Evolutionary conservation across 2,329 filamentous ascomycete genomes (phyloP).

Genomic region (Penicillium sp.): DNA sequence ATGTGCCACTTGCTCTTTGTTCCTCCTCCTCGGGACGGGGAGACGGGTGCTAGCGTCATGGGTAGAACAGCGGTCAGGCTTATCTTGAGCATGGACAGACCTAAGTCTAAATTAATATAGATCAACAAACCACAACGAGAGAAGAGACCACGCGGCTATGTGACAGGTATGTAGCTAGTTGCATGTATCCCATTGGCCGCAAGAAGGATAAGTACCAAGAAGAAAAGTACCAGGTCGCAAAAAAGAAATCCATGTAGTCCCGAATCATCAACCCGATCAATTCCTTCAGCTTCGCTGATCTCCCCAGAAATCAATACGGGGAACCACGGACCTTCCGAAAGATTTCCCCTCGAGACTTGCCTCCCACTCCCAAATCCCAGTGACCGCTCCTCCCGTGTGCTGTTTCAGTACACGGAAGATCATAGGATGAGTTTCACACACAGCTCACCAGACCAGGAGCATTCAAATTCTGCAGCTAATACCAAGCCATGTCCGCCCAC

Average conservation of each 20-base stretch:
- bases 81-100: neutral
- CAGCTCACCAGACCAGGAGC: neutral
- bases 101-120: neutral
- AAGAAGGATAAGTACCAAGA: too few relatives aligned
- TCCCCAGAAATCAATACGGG: neutral
- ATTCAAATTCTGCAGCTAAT: neutral
- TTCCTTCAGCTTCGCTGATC: neutral
- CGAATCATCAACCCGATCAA: neutral
- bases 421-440: conserved; percentile 19
- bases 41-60: neutral
- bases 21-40: neutral
- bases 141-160: neutral
- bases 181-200: neutral
- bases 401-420: conserved; percentile 8
- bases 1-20: neutral
- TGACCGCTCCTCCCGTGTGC: neutral
- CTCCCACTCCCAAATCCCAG: neutral
- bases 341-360: neutral
- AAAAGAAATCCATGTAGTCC: too few relatives aligned
- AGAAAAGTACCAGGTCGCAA: too few relatives aligned
- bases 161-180: neutral
- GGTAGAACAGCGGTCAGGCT: conserved; percentile 1
- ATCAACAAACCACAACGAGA: neutral
- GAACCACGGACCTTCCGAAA: neutral
- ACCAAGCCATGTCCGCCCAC: neutral